phyloP scores from a whole-genome alignment of 768 basidiomycete species.

The Hortiboletus campestris region DNA sequence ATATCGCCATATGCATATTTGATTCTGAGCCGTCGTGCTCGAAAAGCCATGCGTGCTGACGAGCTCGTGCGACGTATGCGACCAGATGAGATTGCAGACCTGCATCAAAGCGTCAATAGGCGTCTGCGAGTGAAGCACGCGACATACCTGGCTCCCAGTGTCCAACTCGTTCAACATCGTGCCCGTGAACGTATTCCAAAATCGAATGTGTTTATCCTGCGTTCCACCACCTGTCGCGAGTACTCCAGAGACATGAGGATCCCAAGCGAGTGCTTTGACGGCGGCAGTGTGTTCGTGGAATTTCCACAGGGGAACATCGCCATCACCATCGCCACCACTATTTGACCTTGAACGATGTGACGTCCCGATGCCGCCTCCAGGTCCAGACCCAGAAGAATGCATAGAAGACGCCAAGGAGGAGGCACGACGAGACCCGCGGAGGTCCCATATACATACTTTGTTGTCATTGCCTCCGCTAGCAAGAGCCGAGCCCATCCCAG shows the following conservation, averaged over 20 bases:
- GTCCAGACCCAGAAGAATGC: conserved; percentile 29
- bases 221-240: conserved; percentile 96
- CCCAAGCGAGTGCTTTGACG: conserved; percentile 98
- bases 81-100: conserved; percentile 99
- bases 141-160: conserved; percentile 87
- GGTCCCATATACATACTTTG: conserved; percentile 97
- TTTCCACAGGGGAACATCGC: conserved; percentile 79
- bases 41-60: conserved; percentile 98
- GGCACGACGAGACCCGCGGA: conserved; percentile 57
- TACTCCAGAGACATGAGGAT: conserved; percentile 88
- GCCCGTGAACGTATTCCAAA: conserved; percentile 93
- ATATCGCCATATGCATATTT: conserved; percentile 95
- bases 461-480: conserved; percentile 99
- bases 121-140: background rate
- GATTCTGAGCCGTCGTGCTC: conserved; percentile 90
- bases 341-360: conserved; percentile 26
- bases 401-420: conserved; percentile 27
- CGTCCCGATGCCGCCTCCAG: conserved; percentile 26
- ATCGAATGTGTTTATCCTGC: conserved; percentile 97
- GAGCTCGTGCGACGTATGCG: conserved; percentile 90
- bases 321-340: conserved; percentile 31
- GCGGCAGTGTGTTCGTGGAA: conserved; percentile 97
- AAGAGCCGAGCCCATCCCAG: conserved; percentile 51
- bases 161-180: conserved; percentile 84
- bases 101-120: conserved; percentile 31